Evolutionary conservation across 2,329 filamentous ascomycete genomes (phyloP), one percentile per base, ranked within the genome.

Genomic region (Zalaria obscura): DNA sequence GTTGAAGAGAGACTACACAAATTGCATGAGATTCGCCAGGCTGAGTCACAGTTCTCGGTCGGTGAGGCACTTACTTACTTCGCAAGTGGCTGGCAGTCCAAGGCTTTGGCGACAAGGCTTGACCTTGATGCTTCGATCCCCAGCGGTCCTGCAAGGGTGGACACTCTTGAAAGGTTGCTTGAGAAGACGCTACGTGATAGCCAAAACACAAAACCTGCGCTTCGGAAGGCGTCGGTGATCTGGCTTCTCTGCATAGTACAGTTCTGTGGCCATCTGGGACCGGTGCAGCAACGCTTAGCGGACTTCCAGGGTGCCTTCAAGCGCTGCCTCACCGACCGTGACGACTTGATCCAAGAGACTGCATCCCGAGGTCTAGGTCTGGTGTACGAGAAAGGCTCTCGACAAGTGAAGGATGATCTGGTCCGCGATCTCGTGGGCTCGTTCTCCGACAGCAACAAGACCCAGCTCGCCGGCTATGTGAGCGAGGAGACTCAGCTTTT

Each of bases 271-370:
- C 79, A 88, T 48, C 66, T 86, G n/a, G 57, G 67, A 3, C 75
- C 84, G 48, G 73, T 96, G 4, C 84, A 93, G 54, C 66, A 68
- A 4, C 75, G 78, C 8, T 67, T 98, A 33, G 73, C 84, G 39
- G 76, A 86, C 51, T 87, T 81, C 44, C 91, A 98, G 59, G 74
- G 73, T 31, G 83, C 86, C 0, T 98, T 98, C 60, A 88, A 93
- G 69, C 72, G 80, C 26, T 79, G 95, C 27, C 71, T 98, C 8
- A 81, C 80, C 10, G 87, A 93, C 44, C 75, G 88, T 18, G 91
- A 98, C 53, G 88, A 96, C 55, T 74, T 96, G 5, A 87, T 96
- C 0, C 91, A 98, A 60, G 91, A 98, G 61, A 93, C 87, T 4
- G 88, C 91, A 3, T 94, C 89, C 1, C 73, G 89, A 44, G 91